Evolutionary conservation across 768 basidiomycete genomes (phyloP).

Genomic region (Xerocomus potaroensis): DNA sequence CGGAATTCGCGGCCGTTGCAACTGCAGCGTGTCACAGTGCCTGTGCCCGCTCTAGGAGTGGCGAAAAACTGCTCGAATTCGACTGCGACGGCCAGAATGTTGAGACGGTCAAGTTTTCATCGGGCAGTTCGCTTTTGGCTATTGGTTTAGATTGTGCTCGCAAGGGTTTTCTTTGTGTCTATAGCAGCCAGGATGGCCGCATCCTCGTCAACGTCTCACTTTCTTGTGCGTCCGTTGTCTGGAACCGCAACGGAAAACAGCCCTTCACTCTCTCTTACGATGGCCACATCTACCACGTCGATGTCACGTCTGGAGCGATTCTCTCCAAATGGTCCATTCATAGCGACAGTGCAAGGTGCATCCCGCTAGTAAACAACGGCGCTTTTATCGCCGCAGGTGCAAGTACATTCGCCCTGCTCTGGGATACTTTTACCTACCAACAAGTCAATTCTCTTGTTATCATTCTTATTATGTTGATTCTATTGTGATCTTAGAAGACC

Average conservation of each 20-base stretch:
- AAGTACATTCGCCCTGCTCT: neutral
- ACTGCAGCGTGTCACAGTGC: too few species aligned
- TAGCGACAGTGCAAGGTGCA: neutral
- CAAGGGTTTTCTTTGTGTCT: neutral
- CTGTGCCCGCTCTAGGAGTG: too few species aligned
- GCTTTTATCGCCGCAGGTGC: conserved; percentile 1
- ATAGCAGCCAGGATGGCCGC: neutral
- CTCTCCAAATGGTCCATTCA: neutral
- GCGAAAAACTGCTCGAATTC: too few species aligned
- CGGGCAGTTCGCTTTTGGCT: too few species aligned
- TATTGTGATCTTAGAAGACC: too few species aligned
- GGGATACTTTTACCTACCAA: conserved; percentile 4
- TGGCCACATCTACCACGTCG: neutral
- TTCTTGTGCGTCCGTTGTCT: neutral
- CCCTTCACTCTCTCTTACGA: neutral
- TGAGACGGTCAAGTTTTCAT: too few species aligned
- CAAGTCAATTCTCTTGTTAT: neutral
- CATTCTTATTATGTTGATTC: too few species aligned
- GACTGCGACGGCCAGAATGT: too few species aligned
- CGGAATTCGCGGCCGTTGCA: too few species aligned
- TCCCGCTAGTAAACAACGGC: neutral
- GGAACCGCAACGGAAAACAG: neutral
- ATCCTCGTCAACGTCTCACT: neutral
- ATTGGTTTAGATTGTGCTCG: too few species aligned
- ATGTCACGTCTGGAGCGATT: neutral